Evolutionary conservation across 2,329 filamentous ascomycete genomes (phyloP).

Genomic region (Zasmidium angulare): DNA sequence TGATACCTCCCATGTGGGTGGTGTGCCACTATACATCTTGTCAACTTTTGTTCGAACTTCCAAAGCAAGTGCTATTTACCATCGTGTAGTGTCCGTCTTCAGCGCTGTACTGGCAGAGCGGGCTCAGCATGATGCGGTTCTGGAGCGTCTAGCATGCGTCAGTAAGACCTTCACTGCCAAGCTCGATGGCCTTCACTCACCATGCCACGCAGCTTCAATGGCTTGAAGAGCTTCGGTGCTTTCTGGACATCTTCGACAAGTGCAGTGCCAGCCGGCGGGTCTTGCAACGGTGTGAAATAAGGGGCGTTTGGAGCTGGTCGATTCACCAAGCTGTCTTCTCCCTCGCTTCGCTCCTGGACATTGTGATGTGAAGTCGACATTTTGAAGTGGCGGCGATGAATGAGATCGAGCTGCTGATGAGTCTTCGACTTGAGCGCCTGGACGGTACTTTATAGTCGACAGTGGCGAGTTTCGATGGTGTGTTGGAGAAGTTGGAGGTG

Average conservation of each 20-base stretch:
- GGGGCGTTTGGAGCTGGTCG: constrained; percentile 44
- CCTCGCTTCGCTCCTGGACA: constrained; percentile 16
- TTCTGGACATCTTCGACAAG: constrained; percentile 46
- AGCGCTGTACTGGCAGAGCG: constrained; percentile 67
- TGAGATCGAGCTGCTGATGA: not conserved
- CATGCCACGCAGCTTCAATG: constrained; percentile 54
- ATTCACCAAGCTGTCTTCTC: constrained; percentile 37
- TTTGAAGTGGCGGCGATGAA: not conserved
- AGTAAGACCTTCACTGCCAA: not conserved
- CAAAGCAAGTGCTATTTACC: too few relatives aligned
- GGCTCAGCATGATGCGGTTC: constrained; percentile 60
- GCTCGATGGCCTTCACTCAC: constrained; percentile 29
- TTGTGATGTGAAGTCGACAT: constrained; percentile 34
- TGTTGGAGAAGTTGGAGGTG: not conserved
- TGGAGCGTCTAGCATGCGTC: constrained; percentile 16
- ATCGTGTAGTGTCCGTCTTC: constrained; percentile 72
- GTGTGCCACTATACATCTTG: constrained; percentile 62
- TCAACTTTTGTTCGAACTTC: not conserved
- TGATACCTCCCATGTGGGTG: constrained; percentile 70
- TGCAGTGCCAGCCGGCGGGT: constrained; percentile 49
- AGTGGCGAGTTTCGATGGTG: not conserved
- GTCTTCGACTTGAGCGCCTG: not conserved
- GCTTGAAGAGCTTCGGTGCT: constrained; percentile 61
- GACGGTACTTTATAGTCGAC: not conserved
- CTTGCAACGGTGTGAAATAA: constrained; percentile 51